Evolutionary conservation across 2,329 filamentous ascomycete species (phyloP).

Genomic region (Trichoderma polysporum): DNA sequence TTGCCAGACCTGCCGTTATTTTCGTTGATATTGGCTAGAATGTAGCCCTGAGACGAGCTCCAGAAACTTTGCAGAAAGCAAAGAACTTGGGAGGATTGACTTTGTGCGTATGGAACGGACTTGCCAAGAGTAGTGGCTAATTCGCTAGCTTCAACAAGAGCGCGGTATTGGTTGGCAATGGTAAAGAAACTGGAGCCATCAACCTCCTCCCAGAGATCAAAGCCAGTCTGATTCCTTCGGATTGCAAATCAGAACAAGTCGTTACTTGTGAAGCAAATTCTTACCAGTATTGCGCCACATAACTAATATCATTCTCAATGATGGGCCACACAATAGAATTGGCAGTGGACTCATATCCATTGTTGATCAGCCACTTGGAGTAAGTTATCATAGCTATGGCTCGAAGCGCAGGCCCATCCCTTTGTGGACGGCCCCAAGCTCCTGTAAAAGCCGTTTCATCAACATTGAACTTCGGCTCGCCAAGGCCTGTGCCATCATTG

Average conservation of each 20-base stretch:
- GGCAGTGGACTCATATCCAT: constrained; percentile 60
- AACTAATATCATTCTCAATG: constrained; percentile 71
- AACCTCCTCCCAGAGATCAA: constrained; percentile 84
- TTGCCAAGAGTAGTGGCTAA: constrained; percentile 63
- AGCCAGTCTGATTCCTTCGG: constrained; percentile 56
- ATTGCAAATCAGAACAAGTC: neutral
- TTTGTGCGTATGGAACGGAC: constrained; percentile 58
- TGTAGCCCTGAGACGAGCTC: constrained; percentile 58
- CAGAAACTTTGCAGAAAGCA: constrained; percentile 77
- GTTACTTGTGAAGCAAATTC: constrained; percentile 6
- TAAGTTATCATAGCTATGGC: constrained; percentile 73
- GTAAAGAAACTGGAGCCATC: constrained; percentile 79
- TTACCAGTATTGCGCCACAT: constrained; percentile 70
- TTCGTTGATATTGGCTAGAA: constrained; percentile 67
- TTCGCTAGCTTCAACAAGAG: constrained; percentile 64
- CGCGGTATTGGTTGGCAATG: constrained; percentile 64
- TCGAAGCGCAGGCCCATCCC: constrained; percentile 76
- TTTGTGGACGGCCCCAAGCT: constrained; percentile 72
- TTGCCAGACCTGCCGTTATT: constrained; percentile 64
- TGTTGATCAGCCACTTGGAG: constrained; percentile 67
- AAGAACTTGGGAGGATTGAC: constrained; percentile 66
- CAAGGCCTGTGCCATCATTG: constrained; percentile 55
- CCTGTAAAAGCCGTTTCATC: constrained; percentile 64
- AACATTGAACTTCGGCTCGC: constrained; percentile 71
- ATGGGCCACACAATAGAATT: constrained; percentile 66